phyloP scores from a whole-genome alignment of 176 grass and related monocot genomes.

The Avena insularis region DNA sequence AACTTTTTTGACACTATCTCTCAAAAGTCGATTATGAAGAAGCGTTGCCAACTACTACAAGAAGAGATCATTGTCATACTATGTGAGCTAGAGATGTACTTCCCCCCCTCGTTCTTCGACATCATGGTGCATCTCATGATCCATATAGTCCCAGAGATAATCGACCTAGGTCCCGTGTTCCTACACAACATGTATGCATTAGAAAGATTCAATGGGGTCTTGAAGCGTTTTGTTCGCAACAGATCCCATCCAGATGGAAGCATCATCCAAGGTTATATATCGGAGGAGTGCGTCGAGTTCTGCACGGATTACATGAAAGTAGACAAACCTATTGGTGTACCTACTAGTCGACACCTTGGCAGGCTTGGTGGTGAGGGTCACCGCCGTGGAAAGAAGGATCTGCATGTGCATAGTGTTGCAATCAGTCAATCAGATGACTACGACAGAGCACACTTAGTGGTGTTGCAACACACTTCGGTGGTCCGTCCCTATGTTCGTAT shows the following conservation, averaged over 20 bases:
- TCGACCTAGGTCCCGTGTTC: neutral
- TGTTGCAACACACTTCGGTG: neutral
- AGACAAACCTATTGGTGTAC: slow-evolving; percentile 3
- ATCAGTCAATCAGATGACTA: neutral
- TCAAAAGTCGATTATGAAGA: slow-evolving; percentile 1
- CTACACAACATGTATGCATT: neutral
- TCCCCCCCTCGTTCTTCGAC: neutral
- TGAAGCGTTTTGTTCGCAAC: neutral
- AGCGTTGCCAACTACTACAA: neutral
- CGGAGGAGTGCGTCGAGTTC: neutral
- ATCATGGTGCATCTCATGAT: slow-evolving; percentile 10
- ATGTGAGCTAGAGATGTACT: neutral
- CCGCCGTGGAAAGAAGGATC: no score
- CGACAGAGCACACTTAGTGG: neutral
- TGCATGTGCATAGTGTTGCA: neutral
- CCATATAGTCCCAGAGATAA: neutral
- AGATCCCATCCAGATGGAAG: slow-evolving; percentile 2
- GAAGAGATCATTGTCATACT: neutral
- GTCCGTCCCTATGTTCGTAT: neutral
- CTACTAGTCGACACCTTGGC: neutral
- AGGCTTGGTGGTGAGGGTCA: neutral
- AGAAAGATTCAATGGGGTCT: neutral
- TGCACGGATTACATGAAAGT: neutral
- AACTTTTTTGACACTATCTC: slow-evolving; percentile 6
- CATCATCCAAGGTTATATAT: neutral